Base-by-base conservation (phyloP, 1,284 basidiomycete species). In the Bjerkandera adusta region DNA sequence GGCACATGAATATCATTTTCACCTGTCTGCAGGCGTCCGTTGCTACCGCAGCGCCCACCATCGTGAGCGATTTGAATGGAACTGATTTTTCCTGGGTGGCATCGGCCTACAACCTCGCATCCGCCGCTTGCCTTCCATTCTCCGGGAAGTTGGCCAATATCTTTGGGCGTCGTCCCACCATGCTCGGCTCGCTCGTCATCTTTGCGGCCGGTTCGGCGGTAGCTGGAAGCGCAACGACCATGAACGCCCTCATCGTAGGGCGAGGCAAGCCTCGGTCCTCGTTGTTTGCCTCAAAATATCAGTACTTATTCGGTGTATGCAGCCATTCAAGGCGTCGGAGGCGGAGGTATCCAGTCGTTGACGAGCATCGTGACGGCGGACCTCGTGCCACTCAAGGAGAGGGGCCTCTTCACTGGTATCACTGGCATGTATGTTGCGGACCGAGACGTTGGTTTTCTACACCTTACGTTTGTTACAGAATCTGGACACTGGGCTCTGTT, bases 291-390 rank as follows among this genome's bases (percentile, higher is more conserved):
- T 25, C 15, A 12, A 8, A 18, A n/a, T 24, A 36, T 11, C 18
- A 20, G 11, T 27, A 5, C 35, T 18, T 26, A 18, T 41, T 11
- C 15, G 20, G 13, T 25, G 27, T 39, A 5, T 42, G 5, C 36
- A 63, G 70, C 65, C 3, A 56, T 76, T 2, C 74, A 76, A 47
- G 74, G 74, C 4, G 51, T 73, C 22, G 74, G 73, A n/a, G 69
- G 68, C 3, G 73, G 72, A 8, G 69, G 67, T 2, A 67, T 69
- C 38, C 57, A 67, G n/a, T 57, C 65, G 0, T 53, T 71, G 3
- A 57, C 63, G 18, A 63, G 69, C 22, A 72, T 74, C 39, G 61
- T 72, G 43, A 57, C 67, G n/a, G 60, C 68, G 2, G 74, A 76
- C 50, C 57, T 76, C 21, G 62, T 71, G 8, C 63, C 71, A 1